Conservation (phyloP, 345 rosid genomes). For the Crucihimalaya himalaica region DNA sequence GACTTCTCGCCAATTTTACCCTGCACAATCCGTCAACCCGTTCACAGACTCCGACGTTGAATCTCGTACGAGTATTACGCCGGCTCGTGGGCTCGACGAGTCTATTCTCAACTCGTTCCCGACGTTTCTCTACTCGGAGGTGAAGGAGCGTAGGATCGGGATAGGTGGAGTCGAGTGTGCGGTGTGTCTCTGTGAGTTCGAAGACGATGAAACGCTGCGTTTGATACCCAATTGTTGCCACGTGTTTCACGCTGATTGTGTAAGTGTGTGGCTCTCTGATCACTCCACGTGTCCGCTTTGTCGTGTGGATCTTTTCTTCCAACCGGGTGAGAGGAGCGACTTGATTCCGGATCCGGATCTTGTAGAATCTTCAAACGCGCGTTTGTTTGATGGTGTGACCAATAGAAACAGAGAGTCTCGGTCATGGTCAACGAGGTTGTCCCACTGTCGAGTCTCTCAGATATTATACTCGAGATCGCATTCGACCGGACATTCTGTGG, state of each 20-base stretch:
- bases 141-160: slow-evolving; percentile 62
- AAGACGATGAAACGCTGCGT: slow-evolving; percentile 70
- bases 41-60: not conserved
- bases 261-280: slow-evolving; percentile 63
- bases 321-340: slow-evolving; percentile 34
- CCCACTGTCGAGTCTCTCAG: slow-evolving; percentile 40
- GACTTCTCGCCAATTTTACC: slow-evolving; percentile 29
- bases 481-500: slow-evolving; percentile 63
- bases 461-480: slow-evolving; percentile 55
- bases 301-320: slow-evolving; percentile 58
- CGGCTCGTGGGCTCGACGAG: slow-evolving; percentile 54
- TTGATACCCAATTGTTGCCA: slow-evolving; percentile 73
- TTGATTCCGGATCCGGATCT: slow-evolving; percentile 28
- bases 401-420: slow-evolving; percentile 33
- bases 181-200: slow-evolving; percentile 78
- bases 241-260: slow-evolving; percentile 72
- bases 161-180: slow-evolving; percentile 66
- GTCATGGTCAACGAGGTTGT: slow-evolving; percentile 56
- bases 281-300: slow-evolving; percentile 82
- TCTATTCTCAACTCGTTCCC: slow-evolving; percentile 58
- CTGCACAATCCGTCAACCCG: not conserved
- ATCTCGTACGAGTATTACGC: not conserved
- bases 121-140: slow-evolving; percentile 63
- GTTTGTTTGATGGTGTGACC: slow-evolving; percentile 12
- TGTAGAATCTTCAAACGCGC: slow-evolving; percentile 11